Evolutionary conservation across 129 eudicot species (phyloP).

Genomic region (Chrysanthemum lavandulifolium): DNA sequence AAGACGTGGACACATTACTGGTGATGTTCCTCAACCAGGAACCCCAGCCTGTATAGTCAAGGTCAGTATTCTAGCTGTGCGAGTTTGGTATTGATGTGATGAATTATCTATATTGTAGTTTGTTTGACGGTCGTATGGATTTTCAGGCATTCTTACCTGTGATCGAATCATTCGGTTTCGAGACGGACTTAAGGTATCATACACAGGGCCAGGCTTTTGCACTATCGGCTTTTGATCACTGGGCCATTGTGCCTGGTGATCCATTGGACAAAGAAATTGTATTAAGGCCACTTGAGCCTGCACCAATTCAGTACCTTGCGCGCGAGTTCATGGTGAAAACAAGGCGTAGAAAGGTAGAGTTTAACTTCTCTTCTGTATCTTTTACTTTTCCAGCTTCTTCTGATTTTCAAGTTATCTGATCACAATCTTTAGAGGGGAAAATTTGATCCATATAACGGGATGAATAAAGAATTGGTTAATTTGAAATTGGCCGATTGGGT

Average conservation of each 20-base stretch:
- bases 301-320: slow-evolving; percentile 90
- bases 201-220: slow-evolving; percentile 99
- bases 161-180: slow-evolving; percentile 95
- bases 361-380: slow-evolving; percentile 1
- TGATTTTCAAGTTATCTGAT: background rate
- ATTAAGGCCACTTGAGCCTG: slow-evolving; percentile 91
- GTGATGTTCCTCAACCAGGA: slow-evolving; percentile 98
- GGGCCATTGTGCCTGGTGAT: slow-evolving; percentile 99
- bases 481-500: too few species aligned
- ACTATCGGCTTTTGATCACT: slow-evolving; percentile 78
- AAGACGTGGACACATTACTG: slow-evolving; percentile 97
- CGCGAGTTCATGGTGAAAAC: slow-evolving; percentile 99
- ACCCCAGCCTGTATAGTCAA: slow-evolving; percentile 97
- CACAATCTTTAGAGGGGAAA: too few species aligned
- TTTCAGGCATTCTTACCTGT: slow-evolving; percentile 91
- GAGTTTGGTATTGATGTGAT: background rate
- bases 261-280: slow-evolving; percentile 93
- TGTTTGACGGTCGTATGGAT: slow-evolving; percentile 7
- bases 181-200: slow-evolving; percentile 93
- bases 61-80: slow-evolving; percentile 47
- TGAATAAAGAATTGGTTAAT: too few species aligned
- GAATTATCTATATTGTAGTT: background rate
- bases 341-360: slow-evolving; percentile 87
- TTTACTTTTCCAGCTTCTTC: background rate
- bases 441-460: background rate